These are phyloP conservation scores for Coprinopsis sp. DNA, from an alignment of 768 basidiomycete genomes.

Conservation along the genomic window DNA sequence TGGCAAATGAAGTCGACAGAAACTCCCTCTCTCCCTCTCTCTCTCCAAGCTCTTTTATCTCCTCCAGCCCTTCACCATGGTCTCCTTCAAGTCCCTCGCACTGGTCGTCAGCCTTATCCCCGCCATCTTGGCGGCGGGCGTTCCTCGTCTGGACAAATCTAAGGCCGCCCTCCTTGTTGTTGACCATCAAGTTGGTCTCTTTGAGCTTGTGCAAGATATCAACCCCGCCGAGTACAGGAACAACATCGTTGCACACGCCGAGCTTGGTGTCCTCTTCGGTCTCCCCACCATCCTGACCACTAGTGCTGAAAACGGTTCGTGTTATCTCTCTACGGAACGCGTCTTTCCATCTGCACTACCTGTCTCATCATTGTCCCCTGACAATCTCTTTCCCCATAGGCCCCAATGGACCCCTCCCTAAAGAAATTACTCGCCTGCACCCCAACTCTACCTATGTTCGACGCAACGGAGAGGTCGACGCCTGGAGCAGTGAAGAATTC, in stretches of 20 bases:
- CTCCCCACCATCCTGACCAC: conserved; percentile 44
- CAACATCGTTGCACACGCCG: conserved; percentile 45
- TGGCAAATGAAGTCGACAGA: no score
- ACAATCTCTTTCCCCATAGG: conserved; percentile 23
- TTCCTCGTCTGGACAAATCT: conserved; percentile 40
- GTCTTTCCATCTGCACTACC: no score
- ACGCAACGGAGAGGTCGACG: conserved; percentile 45
- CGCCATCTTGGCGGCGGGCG: no score
- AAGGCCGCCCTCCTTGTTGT: conserved; percentile 39
- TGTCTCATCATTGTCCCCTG: not conserved
- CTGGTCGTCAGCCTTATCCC: no score
- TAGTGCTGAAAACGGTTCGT: conserved; percentile 37
- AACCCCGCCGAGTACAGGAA: conserved; percentile 34
- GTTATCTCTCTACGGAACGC: not conserved
- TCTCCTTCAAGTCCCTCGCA: no score
- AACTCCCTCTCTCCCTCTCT: no score
- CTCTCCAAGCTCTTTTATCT: no score
- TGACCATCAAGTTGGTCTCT: conserved; percentile 47
- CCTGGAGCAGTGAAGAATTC: conserved; percentile 49
- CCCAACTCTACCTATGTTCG: conserved; percentile 41
- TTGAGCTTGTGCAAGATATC: conserved; percentile 40
- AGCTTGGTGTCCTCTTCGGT: conserved; percentile 39
- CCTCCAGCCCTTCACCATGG: no score
- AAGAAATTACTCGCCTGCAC: conserved; percentile 41
- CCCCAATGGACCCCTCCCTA: conserved; percentile 44